Evolutionary conservation across 768 basidiomycete genomes (phyloP), one percentile per base, ranked within the genome.

Genomic region (Panellus pusillus): DNA sequence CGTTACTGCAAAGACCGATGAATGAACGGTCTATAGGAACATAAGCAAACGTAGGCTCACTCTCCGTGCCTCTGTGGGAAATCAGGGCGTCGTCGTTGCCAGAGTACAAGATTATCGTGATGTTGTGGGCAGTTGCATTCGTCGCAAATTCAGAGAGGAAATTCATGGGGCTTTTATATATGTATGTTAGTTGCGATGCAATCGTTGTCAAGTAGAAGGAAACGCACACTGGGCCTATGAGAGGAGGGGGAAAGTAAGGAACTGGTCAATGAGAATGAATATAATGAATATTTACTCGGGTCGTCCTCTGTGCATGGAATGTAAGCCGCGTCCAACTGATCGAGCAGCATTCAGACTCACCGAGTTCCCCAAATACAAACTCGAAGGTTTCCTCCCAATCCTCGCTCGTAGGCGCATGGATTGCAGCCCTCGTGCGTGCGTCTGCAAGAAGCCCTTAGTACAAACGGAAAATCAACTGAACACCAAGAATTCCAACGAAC

Each of bases 81-180:
- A 87, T 71, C 19, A 88, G 79, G 7, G 81, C 71, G 65, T 89
- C 87, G 56, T 87, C 82, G 60, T 89, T 89, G 13, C 81, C 87
- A 20, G 86, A 86, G 64, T 71, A 87, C 14, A 88, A 65, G 9
- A 87, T 69, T n/a, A 87, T 67, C 1, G 72, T 70, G 20, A 89
- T 66, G 20, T 72, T 66, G 6, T 76, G 77, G 1, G 71, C 72
- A 0, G 84, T 76, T 18, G 81, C 79, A 55, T 88, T 88, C 12
- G 81, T 77, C 4, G 86, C 85, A n/a, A 88, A 74, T 27, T 84
- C 84, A 1, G 77, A 73, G 28, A 89, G 69, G 66, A 86, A 87
- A 19, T 70, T 75, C 74, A 85, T 85, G 5, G 86, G 79, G 58
- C 84, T 86, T 39, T 27, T 17, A 24, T 8, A 36, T 5, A 36